phyloP scores from a whole-genome alignment of 129 eudicot species.

The Tagetes patula region DNA sequence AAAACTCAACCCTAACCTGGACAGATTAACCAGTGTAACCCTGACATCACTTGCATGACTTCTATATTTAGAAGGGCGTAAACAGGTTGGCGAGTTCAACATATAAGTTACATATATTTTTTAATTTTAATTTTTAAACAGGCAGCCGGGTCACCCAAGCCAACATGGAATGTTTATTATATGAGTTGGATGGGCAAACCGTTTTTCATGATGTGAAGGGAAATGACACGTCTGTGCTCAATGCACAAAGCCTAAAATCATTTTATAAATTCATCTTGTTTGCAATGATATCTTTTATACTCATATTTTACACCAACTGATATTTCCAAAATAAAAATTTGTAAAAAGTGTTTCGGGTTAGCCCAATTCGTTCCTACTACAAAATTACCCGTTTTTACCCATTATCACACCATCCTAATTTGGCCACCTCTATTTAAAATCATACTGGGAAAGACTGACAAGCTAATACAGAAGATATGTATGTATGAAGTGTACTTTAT shows the following conservation, averaged over 20 bases:
- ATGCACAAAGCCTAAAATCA: background rate
- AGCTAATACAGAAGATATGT: background rate
- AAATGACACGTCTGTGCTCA: background rate
- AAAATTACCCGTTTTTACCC: background rate
- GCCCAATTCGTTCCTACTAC: background rate
- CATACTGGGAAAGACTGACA: slow-evolving; percentile 6
- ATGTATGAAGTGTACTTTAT: slow-evolving; percentile 47
- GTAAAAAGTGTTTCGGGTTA: background rate
- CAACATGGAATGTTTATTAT: background rate
- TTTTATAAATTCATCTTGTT: background rate
- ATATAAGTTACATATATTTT: background rate
- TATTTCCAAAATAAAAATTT: background rate
- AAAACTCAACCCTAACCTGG: slow-evolving; percentile 3
- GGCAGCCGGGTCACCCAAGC: background rate
- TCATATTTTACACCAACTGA: background rate
- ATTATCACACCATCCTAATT: background rate
- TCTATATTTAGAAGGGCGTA: background rate
- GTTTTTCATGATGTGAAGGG: background rate
- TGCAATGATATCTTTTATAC: background rate
- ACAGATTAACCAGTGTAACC: background rate
- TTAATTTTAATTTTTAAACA: background rate
- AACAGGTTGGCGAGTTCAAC: background rate
- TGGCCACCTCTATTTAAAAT: slow-evolving; percentile 19
- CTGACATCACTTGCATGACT: background rate
- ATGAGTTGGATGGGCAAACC: background rate